Evolutionary conservation across 2,329 filamentous ascomycete genomes (phyloP).

Genomic region (Blumeriella jaapii): DNA sequence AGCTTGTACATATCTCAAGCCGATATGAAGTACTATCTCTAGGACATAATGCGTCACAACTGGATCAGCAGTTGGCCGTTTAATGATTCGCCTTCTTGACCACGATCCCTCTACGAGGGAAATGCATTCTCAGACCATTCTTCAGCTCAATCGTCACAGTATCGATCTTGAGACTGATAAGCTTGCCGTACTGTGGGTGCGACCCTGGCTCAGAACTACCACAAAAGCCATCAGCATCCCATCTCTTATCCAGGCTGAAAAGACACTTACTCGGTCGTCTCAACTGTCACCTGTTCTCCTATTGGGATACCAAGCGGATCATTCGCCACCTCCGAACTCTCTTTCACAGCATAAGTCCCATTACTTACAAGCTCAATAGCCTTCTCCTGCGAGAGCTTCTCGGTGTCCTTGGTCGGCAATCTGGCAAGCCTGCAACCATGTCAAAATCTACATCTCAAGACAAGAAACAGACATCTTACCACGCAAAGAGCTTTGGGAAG

Average conservation of each 20-base stretch:
- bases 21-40: too few species aligned
- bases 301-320: not conserved
- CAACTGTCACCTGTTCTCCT: not conserved
- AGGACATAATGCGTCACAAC: too few species aligned
- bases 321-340: not conserved
- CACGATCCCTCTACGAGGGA: not conserved
- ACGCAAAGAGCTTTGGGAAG: not conserved
- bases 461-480: not conserved
- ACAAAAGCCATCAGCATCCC: not conserved
- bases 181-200: not conserved
- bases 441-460: not conserved
- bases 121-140: not conserved
- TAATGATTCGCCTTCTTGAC: not conserved
- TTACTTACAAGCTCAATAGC: not conserved
- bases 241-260: not conserved
- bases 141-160: not conserved
- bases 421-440: not conserved
- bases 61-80: too few species aligned
- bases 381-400: not conserved
- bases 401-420: not conserved
- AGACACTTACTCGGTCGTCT: conserved; percentile 1
- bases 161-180: not conserved
- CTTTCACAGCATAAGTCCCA: not conserved
- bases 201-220: not conserved
- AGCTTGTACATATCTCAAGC: too few species aligned